phyloP scores from a whole-genome alignment of 805 yeast species.

The Starmera caribaea region DNA sequence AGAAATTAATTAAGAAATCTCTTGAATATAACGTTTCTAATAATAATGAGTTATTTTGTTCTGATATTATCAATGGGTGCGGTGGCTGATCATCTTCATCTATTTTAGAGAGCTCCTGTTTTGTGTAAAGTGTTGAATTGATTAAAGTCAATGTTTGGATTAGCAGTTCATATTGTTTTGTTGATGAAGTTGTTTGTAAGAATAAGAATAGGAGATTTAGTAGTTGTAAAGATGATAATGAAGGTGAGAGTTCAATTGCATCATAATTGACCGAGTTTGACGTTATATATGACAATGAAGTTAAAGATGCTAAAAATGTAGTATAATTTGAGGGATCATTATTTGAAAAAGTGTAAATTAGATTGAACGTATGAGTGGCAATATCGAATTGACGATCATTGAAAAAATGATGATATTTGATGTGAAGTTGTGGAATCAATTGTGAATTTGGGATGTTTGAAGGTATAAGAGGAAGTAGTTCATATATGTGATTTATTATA shows the following conservation, averaged over 20 bases:
- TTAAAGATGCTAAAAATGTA: constrained; percentile 12
- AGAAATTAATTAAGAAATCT: constrained; percentile 18
- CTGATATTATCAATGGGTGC: constrained; percentile 1
- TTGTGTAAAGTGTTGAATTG: not conserved
- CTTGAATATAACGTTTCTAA: constrained; percentile 19
- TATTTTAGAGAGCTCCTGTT: not conserved
- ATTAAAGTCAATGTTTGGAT: not conserved
- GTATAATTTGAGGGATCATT: constrained; percentile 12
- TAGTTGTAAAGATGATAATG: too few species aligned
- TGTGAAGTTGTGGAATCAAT: constrained; percentile 4
- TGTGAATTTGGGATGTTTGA: not conserved
- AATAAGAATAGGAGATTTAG: too few species aligned
- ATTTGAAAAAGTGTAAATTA: constrained; percentile 9
- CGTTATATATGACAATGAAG: constrained; percentile 9
- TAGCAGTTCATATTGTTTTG: not conserved
- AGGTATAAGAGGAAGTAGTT: too few species aligned
- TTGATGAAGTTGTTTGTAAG: not conserved
- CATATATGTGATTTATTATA: too few species aligned
- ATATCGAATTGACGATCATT: constrained; percentile 18
- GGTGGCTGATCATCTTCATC: not conserved
- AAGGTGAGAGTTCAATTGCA: not conserved
- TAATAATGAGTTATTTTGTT: constrained; percentile 8
- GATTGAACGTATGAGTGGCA: constrained; percentile 7
- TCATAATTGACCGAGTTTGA: not conserved
- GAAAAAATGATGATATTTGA: constrained; percentile 4